Base-by-base conservation (phyloP, 2,329 filamentous ascomycete genomes). In the Fusarium sp. region DNA sequence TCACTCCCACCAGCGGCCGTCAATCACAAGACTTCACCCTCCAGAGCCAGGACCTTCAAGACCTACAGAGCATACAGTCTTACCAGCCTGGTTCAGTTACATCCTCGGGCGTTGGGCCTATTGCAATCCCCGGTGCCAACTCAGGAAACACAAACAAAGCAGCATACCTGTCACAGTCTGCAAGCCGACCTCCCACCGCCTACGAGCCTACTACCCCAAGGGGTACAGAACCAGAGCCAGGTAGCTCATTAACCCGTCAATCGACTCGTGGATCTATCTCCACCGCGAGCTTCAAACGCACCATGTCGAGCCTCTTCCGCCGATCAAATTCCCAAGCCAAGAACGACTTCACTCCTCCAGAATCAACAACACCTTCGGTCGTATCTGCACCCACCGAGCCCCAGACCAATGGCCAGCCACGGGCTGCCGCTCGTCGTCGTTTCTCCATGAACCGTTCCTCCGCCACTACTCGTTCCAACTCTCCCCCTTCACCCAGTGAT, bases 1-100 rank as follows among this genome's bases (percentile, higher is more conserved):
- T 87, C 59, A 90, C 88, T 22, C 88, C 88, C 47, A 83, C 87
- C 62, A 89, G 87, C 71, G 82, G 84, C 64, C 83, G 79, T 50
- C 76, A 86, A 72, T 87, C 86, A 46, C 83, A 84, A 59, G 85
- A 87, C 67, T 87, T 88, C 65, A 76, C 79, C 35, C 75, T 81
- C 62, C 79, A 81, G 55, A 77, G 76, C 51, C 79, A 80, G 68
- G 80, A 83, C 53, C 72, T 77, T 59, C 72, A 77, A 62, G 73
- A 77, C 57, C 71, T 74, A 60, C 75, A 76, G 58, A 59, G 61
- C 24, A 50, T 70, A 15, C 66, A 71, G 43, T 73, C 71, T 41
- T 74, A 72, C 55, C 69, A 66, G 44, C 48, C 65, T 14, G 56
- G 65, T 22, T 72, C 67, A 4, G 60, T 70, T 33, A 65, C 68